Evolutionary conservation across 129 eudicot species (phyloP).

Genomic region (Artemisia tridentata): DNA sequence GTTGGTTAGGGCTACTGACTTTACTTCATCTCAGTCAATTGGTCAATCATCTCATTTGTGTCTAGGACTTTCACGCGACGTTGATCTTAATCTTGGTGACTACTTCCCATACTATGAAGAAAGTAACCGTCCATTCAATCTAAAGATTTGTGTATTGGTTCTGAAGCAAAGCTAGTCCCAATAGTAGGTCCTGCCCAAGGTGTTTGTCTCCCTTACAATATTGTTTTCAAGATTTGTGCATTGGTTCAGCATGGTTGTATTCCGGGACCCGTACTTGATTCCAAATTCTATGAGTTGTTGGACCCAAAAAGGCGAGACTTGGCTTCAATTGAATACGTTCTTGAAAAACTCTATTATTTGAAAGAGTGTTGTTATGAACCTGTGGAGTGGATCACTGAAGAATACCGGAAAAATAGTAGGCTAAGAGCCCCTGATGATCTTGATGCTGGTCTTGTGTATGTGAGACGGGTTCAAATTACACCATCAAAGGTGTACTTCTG

Average conservation of each 20-base stretch:
- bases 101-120: slow-evolving; percentile 54
- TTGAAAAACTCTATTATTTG: slow-evolving; percentile 52
- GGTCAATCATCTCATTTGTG: slow-evolving; percentile 84
- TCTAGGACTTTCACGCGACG: slow-evolving; percentile 53
- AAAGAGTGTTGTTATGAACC: slow-evolving; percentile 86
- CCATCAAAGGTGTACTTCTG: slow-evolving; percentile 74
- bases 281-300: slow-evolving; percentile 46
- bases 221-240: slow-evolving; percentile 54
- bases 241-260: slow-evolving; percentile 86
- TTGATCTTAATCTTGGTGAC: slow-evolving; percentile 42
- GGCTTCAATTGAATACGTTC: slow-evolving; percentile 50
- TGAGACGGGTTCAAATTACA: slow-evolving; percentile 76
- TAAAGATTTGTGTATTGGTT: slow-evolving; percentile 45
- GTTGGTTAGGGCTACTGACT: slow-evolving; percentile 80
- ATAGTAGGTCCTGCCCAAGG: slow-evolving; percentile 51
- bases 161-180: slow-evolving; percentile 51
- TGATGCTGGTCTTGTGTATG: slow-evolving; percentile 68
- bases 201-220: slow-evolving; percentile 46
- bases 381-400: slow-evolving; percentile 53
- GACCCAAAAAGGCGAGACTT: slow-evolving; percentile 48
- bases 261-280: slow-evolving; percentile 68
- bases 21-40: slow-evolving; percentile 52
- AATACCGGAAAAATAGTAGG: slow-evolving; percentile 37
- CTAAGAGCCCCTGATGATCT: slow-evolving; percentile 47
- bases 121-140: slow-evolving; percentile 32